Percentiles rank a stretch among this genome's conserved stretches.
These are phyloP conservation scores for Polygonum aviculare DNA, from an alignment of 148 eudicot genomes.

Conservation along the genomic window DNA sequence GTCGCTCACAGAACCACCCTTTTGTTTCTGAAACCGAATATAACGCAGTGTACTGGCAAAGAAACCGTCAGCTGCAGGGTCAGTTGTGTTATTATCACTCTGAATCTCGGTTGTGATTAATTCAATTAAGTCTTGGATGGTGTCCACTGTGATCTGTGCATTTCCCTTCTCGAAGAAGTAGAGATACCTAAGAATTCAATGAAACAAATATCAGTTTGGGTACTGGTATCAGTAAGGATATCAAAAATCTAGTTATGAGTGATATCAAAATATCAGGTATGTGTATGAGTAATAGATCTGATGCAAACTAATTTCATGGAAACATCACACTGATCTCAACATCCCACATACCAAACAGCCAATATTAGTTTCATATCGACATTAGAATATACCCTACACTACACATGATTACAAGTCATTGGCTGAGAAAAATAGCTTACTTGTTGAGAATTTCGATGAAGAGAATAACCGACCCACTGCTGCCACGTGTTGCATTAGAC, in stretches of 20 bases:
- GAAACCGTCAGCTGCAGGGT: conserved; percentile 91
- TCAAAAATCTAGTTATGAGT: too few relatives aligned
- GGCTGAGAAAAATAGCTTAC: conserved; percentile 29
- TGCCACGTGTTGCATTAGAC: conserved; percentile 86
- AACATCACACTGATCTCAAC: too few relatives aligned
- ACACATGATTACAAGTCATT: background rate
- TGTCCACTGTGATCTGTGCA: conserved; percentile 60
- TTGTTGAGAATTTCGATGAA: conserved; percentile 94
- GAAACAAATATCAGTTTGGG: background rate
- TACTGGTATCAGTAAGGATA: too few relatives aligned
- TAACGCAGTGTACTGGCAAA: conserved; percentile 79
- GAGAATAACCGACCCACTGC: conserved; percentile 73
- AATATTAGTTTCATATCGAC: background rate
- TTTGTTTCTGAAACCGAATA: conserved; percentile 92
- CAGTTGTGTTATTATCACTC: conserved; percentile 50
- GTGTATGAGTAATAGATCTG: too few relatives aligned
- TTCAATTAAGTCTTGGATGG: conserved; percentile 77
- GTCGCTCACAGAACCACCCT: conserved; percentile 87
- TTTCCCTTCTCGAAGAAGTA: conserved; percentile 96
- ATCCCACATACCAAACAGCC: too few relatives aligned
- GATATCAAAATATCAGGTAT: too few relatives aligned
- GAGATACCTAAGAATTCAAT: conserved; percentile 53
- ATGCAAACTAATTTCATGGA: too few relatives aligned
- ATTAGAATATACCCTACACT: background rate
- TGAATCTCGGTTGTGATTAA: conserved; percentile 79